Evolutionary conservation across 495 filamentous ascomycete species (phyloP).

Genomic region (Podospora pseudocomata): DNA sequence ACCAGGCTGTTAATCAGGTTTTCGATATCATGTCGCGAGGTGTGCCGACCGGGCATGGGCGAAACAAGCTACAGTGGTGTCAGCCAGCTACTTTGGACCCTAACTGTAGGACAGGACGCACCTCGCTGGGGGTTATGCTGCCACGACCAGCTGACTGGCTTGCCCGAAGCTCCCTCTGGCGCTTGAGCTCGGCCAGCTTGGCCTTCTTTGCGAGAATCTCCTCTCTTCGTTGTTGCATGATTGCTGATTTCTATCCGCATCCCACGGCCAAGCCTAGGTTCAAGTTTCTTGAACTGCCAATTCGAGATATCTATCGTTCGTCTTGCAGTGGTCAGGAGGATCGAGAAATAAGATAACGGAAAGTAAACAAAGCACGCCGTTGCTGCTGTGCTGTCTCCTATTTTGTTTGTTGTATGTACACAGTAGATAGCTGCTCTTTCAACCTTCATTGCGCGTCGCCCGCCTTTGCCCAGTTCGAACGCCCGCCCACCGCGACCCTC

Average conservation of each 20-base stretch:
- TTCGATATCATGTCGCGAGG: slow-evolving; percentile 77
- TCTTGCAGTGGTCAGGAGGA: not conserved
- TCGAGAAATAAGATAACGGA: not conserved
- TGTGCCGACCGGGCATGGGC: slow-evolving; percentile 63
- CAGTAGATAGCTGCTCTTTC: not conserved
- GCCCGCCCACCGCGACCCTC: not conserved
- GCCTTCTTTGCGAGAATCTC: slow-evolving; percentile 93
- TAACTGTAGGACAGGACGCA: slow-evolving; percentile 32
- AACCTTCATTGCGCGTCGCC: slow-evolving; percentile 17
- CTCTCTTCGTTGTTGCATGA: slow-evolving; percentile 81
- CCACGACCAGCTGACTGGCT: slow-evolving; percentile 65
- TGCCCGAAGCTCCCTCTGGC: slow-evolving; percentile 77
- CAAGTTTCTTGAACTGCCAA: not conserved
- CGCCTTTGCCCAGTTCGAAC: not conserved
- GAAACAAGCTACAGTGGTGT: slow-evolving; percentile 53
- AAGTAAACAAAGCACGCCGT: not conserved
- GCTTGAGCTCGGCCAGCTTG: slow-evolving; percentile 91
- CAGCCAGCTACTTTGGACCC: slow-evolving; percentile 18
- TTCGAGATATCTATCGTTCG: not conserved
- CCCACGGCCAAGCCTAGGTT: slow-evolving; percentile 18
- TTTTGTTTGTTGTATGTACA: not conserved
- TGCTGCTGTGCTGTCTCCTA: not conserved
- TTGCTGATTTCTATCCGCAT: slow-evolving; percentile 41
- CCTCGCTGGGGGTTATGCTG: slow-evolving; percentile 53
- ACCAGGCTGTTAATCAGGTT: slow-evolving; percentile 73